Evolutionary conservation across 768 basidiomycete genomes (phyloP), one percentile per base, ranked within the genome.

Genomic region (Cyclocybe aegerita): DNA sequence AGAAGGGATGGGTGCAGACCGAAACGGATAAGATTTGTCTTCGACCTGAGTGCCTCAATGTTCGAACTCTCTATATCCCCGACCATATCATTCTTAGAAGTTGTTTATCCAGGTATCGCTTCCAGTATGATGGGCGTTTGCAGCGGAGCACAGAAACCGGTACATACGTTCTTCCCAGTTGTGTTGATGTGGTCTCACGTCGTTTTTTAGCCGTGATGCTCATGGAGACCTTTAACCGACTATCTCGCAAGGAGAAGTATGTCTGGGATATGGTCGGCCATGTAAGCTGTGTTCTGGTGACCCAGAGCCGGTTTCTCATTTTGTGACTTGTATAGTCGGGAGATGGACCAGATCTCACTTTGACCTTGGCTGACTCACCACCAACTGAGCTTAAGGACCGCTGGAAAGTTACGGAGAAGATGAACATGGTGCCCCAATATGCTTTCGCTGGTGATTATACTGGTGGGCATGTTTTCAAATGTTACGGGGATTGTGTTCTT

Each of bases 191-290:
- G 31, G 14, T 34, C 8, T 12, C 37, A 32, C 8, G 8, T 30
- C 8, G 35, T 43, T n/a, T 30, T 16, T 8, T 53, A 84, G 83
- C 82, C n/a, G 82, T 80, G 7, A 87, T 86, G 85, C 62, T 87
- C 39, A 85, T 87, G 83, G 85, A 87, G 60, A 83, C 82, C 2
- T 85, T 87, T 57, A 77, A 81, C 40, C 76, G 77, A 4, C 67
- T 87, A 11, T 79, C 81, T 7, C 64, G 80, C 42, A 84, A 85
- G 62, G 83, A 85, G 53, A 87, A 87, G 63, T 87, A 84, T 60
- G 78, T 80, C n/a, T 87, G 85, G 85, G 85, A 87, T 75, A 83
- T 86, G 57, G 81, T 76, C 55, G 85, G 78, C 7, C 85, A 86
- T 66, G 83, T 85, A 67, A 66, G 81, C 63, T 23, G 36, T 32